Base-by-base conservation (phyloP, 1,139 yeast species). In the Eremothecium gossypii region DNA sequence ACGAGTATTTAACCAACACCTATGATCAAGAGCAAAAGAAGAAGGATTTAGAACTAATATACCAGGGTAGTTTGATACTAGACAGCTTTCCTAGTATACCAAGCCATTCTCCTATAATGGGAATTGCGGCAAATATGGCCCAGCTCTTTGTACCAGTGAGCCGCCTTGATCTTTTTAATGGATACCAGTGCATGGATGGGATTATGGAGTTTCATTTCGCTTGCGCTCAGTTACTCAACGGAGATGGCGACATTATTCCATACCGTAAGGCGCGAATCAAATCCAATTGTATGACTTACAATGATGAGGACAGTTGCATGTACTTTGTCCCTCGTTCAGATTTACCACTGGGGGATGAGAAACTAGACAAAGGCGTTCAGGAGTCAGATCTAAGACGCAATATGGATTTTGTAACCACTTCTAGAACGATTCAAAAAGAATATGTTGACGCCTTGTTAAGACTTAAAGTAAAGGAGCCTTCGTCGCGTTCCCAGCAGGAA, bases 131-230 rank as follows among this genome's bases (percentile, higher is more conserved):
- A 6, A 23, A 49, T 27, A 49, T 58, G 1, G 54, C 57, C 2
- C 58, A 53, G 41, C 46, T 54, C 8, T 47, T 52, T 10, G 60
- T 57, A 6, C 60, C 61, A 11, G 46, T 46, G 6, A 34, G 37
- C 29, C 37, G 27, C 4, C 14, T 34, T 4, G 29, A 34, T n/a
- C 14, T 34, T n/a, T 8, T 34, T 9, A 34, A 34, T 34, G 29
- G 17, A n/a, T 23, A 10, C 20, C 29, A 34, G 5, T 34, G 14
- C 14, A 10, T 23, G n/a, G 29, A 23, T 14, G 11, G 29, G 6
- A 23, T n/a, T 5, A 23, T 34, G 11, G 14, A 34, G 29, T 34
- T 34, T 10, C 4, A 14, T 4, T 34, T 34, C 14, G 14, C 8
- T 11, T 34, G 37, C 14, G 37, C 37, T n/a, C 6, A 34, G 3